These are phyloP conservation scores for Mycena crocata DNA, from an alignment of 768 basidiomycete genomes.

Conservation along the genomic window DNA sequence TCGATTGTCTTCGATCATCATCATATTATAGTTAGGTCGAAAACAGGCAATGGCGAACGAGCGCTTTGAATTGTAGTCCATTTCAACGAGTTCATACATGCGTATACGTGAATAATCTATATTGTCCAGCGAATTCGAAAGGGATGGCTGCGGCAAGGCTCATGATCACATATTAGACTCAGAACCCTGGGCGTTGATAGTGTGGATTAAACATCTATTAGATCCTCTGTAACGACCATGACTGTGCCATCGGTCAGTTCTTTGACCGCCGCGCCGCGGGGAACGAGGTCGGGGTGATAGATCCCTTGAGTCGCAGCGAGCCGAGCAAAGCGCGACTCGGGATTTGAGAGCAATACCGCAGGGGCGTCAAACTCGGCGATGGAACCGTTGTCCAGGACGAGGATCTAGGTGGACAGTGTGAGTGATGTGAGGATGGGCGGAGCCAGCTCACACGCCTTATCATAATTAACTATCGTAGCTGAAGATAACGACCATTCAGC, in stretches of 20 bases:
- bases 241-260: conserved; percentile 6
- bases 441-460: conserved; percentile 17
- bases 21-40: no score
- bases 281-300: conserved; percentile 23
- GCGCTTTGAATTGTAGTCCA: no score
- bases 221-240: conserved; percentile 14
- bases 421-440: neutral
- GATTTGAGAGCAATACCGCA: conserved; percentile 4
- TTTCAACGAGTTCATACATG: no score
- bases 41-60: no score
- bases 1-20: no score
- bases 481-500: neutral
- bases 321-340: conserved; percentile 22
- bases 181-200: no score
- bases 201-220: conserved; percentile 17
- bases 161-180: no score
- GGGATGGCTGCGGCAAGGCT: no score
- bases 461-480: conserved; percentile 24
- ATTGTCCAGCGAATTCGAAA: no score
- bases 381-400: conserved; percentile 22
- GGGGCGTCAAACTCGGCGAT: conserved; percentile 20
- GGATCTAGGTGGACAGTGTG: conserved; percentile 12
- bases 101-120: no score
- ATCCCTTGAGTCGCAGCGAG: conserved; percentile 26
- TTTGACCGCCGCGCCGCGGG: conserved; percentile 8